Evolutionary conservation across 1,284 basidiomycete species (phyloP).

Genomic region (Cystobasidium slooffiae): DNA sequence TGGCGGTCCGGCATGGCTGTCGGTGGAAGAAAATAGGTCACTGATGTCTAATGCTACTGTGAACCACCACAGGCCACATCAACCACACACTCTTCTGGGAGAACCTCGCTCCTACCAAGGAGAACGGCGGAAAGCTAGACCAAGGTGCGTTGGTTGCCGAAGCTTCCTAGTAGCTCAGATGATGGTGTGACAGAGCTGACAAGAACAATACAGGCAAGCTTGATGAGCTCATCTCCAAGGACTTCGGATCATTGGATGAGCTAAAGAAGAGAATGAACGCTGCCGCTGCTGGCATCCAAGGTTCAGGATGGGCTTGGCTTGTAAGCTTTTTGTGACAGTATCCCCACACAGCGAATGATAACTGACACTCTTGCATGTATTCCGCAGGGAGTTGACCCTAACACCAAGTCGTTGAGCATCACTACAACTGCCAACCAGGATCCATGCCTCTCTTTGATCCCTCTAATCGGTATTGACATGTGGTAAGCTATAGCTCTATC

Average conservation of each 20-base stretch:
- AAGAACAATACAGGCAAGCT: conserved; percentile 68
- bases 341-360: conserved; percentile 3
- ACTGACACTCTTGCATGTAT: not conserved
- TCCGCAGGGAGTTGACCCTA: conserved; percentile 70
- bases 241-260: conserved; percentile 81
- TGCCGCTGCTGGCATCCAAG: conserved; percentile 90
- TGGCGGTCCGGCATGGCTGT: conserved; percentile 66
- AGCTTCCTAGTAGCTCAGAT: not conserved
- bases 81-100: conserved; percentile 98
- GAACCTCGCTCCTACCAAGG: conserved; percentile 77
- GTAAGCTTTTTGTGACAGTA: conserved; percentile 60
- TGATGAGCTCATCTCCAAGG: conserved; percentile 74
- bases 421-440: conserved; percentile 89
- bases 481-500: conserved; percentile 68
- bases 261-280: conserved; percentile 81
- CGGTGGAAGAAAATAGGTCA: conserved; percentile 84
- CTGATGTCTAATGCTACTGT: conserved; percentile 40
- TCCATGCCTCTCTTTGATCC: conserved; percentile 81
- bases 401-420: conserved; percentile 67
- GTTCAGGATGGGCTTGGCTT: conserved; percentile 98
- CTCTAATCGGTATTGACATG: conserved; percentile 94
- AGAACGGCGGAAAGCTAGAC: conserved; percentile 66
- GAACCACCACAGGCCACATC: conserved; percentile 55
- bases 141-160: conserved; percentile 51
- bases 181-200: no score